A percentile compares a stretch with the other conserved stretches of the same genome.
phyloP scores from a whole-genome alignment of 1,284 basidiomycete species.

The Leccinum cinnamomeum region DNA sequence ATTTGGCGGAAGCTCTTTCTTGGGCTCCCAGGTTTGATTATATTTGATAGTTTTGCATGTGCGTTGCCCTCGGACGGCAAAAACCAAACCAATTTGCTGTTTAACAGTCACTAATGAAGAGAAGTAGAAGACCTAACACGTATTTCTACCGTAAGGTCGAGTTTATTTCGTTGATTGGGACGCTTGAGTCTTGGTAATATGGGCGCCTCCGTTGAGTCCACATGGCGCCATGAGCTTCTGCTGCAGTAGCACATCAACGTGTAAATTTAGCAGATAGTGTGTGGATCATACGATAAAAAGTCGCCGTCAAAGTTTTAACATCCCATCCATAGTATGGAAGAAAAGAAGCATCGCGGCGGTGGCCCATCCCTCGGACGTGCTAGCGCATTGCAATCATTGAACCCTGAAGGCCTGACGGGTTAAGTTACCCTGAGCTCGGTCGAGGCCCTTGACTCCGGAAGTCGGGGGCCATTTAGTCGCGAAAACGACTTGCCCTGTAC shows the following conservation, averaged over 20 bases:
- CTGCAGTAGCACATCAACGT: neutral
- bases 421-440: neutral
- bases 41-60: neutral
- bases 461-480: neutral
- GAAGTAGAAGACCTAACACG: neutral
- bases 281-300: neutral
- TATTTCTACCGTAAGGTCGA: neutral
- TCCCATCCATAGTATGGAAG: slow-evolving; percentile 2
- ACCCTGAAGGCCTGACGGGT: neutral
- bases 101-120: neutral
- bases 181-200: neutral
- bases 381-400: neutral
- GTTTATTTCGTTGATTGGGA: neutral
- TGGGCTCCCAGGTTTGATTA: neutral
- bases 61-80: neutral
- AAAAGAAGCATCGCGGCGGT: neutral
- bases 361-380: neutral
- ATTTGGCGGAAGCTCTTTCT: neutral
- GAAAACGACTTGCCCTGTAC: neutral
- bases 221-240: neutral
- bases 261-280: neutral
- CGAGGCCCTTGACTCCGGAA: neutral
- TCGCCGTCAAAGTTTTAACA: neutral
- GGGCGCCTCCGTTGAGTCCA: neutral
- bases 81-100: neutral